A percentile compares a stretch with the other conserved stretches of the same genome.
Conservation (phyloP, 768 basidiomycete species). For the Lentinus brumalis region DNA sequence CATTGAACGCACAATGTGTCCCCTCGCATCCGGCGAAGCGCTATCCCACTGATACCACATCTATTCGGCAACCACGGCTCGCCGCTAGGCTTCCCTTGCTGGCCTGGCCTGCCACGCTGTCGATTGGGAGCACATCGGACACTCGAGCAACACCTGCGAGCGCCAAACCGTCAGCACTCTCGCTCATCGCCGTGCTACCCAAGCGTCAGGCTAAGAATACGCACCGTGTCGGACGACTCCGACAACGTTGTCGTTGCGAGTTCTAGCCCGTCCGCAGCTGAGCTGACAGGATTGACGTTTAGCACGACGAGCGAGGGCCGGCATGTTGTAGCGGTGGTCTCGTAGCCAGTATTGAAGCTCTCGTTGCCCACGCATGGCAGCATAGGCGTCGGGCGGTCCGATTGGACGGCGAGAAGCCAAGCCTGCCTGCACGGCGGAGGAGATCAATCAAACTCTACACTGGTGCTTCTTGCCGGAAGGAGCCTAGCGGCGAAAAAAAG, state of each 20-base stretch:
- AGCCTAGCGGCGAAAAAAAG: constrained; percentile 7
- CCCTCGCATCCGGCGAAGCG: neutral
- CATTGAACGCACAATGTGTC: neutral
- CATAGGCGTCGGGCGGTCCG: constrained; percentile 16
- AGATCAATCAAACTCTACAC: constrained; percentile 8
- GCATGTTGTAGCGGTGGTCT: neutral
- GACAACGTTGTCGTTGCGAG: neutral
- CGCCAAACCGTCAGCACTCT: neutral
- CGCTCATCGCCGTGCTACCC: neutral
- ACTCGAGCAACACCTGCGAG: neutral
- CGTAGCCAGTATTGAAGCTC: neutral
- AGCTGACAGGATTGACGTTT: neutral
- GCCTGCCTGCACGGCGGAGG: constrained; percentile 7
- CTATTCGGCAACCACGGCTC: too few species aligned
- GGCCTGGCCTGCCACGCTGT: too few species aligned
- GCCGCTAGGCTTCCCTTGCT: too few species aligned
- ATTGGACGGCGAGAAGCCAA: constrained; percentile 13
- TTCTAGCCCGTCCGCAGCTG: neutral
- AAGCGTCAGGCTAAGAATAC: neutral
- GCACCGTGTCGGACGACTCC: neutral
- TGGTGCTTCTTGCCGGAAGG: constrained; percentile 9
- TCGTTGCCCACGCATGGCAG: neutral
- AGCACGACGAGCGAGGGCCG: neutral
- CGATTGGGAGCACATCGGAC: too few species aligned
- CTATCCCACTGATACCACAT: neutral